Base-by-base conservation (phyloP, 257 asterid species). In the Nicotiana attenuata region DNA sequence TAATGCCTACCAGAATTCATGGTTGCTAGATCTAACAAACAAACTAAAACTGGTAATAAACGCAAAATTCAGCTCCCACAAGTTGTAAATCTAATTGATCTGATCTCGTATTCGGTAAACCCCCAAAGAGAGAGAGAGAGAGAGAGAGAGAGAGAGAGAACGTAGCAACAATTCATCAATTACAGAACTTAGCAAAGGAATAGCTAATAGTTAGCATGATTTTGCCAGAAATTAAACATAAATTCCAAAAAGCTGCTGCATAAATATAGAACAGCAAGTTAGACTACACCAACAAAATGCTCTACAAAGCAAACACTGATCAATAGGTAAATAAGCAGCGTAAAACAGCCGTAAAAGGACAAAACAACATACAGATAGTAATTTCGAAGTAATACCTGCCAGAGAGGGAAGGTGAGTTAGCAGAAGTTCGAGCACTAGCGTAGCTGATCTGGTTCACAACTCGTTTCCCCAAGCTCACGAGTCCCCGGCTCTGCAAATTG, bases 391-490 rank as follows among this genome's bases (percentile, higher is more conserved):
- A 81, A 38, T 10, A 88, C 88, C 89, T 90, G 81, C 29, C 82
- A 38, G 88, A 82, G 83, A 87, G 83, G 15, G 85, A 59, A 83
- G 87, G 84, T 79, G 77, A 20, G 29, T 55, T 69, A 75, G 80
- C 65, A 22, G 80, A 10, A 41, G 41, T 50, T 52, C 83, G 78
- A n/a, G 22, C 31, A 65, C 33, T 80, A 50, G 90, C 26, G 80
- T 26, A 68, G 60, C 82, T 84, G 84, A 90, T 86, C 87, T 77
- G 87, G 82, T 83, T 45, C 13, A 85, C 77, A 31, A 91, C 78
- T 78, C 89, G 91, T 81, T 86, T 91, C 33, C 90, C 95, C 33
- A 90, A 80, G 85, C 68, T 86, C 80, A 87, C 88, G 84, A 91
- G 78, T 85, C 83, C 79, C 63, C 87, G 85, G 41, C 84, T 69